Evolutionary conservation across 2,329 filamentous ascomycete genomes (phyloP), one percentile per base, ranked within the genome.

Genomic region (Macroventuria anomochaeta): DNA sequence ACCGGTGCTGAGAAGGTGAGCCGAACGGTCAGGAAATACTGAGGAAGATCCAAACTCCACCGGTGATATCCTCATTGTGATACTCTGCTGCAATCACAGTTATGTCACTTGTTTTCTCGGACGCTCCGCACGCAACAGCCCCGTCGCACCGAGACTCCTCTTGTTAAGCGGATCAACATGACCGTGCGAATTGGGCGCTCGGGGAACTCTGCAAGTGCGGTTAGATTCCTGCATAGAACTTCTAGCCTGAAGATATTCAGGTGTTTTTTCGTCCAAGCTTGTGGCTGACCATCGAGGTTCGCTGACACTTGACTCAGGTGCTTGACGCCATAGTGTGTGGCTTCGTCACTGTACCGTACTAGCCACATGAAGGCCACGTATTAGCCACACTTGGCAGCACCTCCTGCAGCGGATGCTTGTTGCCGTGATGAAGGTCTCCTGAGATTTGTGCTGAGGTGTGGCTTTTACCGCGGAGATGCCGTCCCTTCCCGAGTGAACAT

Each of bases 171-270:
- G 40, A 49, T 33, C 39, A 49, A 31, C 43, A 33, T 17, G 49
- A 37, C 51, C 26, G 39, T 43, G 33, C 38, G 18, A 38, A 25
- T 6, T 37, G 20, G 32, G 26, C 12, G 29, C 23, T 54, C 44
- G 51, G 51, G n/a, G 17, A 49, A 49, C 40, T 44, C 46, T 49
- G 51, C 51, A 29, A 54, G 32, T 39, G 5, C 33, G 40, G 51
- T 49, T 46, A 54, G 51, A 49, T 33, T 49, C 23, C 46, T 44
- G 44, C 51, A 49, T 44, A 34, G 51, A 54, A 54, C 28, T 54
- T 54, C 44, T 54, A 49, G 40, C 46, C 23, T 38, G 21, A 8
- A 29, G 23, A 31, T 36, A 36, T 49, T 11, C 43, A 21, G 41
- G 33, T 47, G 31, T 20, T 33, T 34, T 34, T 31, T 31, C 29